These are phyloP conservation scores for Amaranthus tricolor DNA, from an alignment of 179 eudicot species.

Conservation along the genomic window DNA sequence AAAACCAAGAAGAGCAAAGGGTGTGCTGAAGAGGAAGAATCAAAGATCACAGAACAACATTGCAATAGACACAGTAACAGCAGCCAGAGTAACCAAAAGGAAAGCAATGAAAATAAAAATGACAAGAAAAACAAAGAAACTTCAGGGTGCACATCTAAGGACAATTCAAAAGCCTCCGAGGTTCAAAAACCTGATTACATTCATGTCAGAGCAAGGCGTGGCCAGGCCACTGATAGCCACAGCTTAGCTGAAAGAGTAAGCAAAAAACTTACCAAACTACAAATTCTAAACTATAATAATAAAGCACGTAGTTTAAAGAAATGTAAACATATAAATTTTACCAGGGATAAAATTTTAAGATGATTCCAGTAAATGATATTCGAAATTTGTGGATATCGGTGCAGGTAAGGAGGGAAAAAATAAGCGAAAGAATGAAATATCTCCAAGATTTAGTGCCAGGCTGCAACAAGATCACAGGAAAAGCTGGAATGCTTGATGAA, in stretches of 20 bases:
- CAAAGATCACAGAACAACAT: constrained; percentile 51
- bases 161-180: constrained; percentile 57
- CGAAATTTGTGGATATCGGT: constrained; percentile 8
- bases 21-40: constrained; percentile 51
- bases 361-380: background rate
- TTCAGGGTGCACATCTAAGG: constrained; percentile 53
- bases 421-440: constrained; percentile 90
- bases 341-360: background rate
- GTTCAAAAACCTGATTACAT: constrained; percentile 72
- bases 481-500: constrained; percentile 98
- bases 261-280: constrained; percentile 3
- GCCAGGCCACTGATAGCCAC: constrained; percentile 99
- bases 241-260: constrained; percentile 96
- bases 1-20: constrained; percentile 54
- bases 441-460: constrained; percentile 96
- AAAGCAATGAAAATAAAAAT: constrained; percentile 32
- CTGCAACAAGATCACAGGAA: constrained; percentile 86
- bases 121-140: constrained; percentile 40
- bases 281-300: background rate
- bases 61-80: constrained; percentile 43
- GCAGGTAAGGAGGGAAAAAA: constrained; percentile 91
- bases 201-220: constrained; percentile 94
- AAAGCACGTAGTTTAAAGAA: constrained; percentile 1
- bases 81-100: constrained; percentile 33
- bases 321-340: background rate